Evolutionary conservation across 2,329 filamentous ascomycete genomes (phyloP), one percentile per base, ranked within the genome.

Genomic region (Rachicladosporium sp.): DNA sequence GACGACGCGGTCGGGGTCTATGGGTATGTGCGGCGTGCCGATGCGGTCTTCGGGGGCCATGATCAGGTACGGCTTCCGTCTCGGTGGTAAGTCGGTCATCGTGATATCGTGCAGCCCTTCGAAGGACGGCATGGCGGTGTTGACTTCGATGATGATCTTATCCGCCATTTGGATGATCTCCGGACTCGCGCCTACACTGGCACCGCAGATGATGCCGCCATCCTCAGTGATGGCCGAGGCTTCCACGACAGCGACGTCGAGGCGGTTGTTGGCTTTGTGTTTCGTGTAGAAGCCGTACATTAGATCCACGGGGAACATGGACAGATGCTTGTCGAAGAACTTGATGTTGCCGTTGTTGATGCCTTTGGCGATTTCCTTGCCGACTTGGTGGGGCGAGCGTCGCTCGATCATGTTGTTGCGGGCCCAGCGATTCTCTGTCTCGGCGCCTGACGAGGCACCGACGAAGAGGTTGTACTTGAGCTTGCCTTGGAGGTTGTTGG

Each of bases 401-500:
- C 85, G 73, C 66, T 89, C 80, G 53, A 93, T 93, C 86, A 93
- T 93, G 64, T 93, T 80, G 47, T 89, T 68, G 4, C 68, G 63
- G n/a, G 87, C 86, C 87, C 87, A 93, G 61, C 86, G 73, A 63
- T 91, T 91, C 68, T 93, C 86, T 0, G 86, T 93, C 66, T 91
- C 86, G 11, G 85, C 82, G 30, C 86, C 86, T 10, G 83, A 87
- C 4, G 82, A 89, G n/a, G 86, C 86, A 38, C 86, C 87, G 7
- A 93, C 86, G 50, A 93, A 93, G 11, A 93, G 73, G 42, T 77
- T 80, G 70, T 93, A 93, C 55, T 83, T 83, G 50, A 93, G 68
- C 69, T 93, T 69, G 41, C 86, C 85, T 62, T 93, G 78, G 10
- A 93, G 71, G 46, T 71, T 75, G 63, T 93, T 93, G 66, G 83